Evolutionary conservation across 257 asterid species (phyloP).

Genomic region (Nicotiana knightiana): DNA sequence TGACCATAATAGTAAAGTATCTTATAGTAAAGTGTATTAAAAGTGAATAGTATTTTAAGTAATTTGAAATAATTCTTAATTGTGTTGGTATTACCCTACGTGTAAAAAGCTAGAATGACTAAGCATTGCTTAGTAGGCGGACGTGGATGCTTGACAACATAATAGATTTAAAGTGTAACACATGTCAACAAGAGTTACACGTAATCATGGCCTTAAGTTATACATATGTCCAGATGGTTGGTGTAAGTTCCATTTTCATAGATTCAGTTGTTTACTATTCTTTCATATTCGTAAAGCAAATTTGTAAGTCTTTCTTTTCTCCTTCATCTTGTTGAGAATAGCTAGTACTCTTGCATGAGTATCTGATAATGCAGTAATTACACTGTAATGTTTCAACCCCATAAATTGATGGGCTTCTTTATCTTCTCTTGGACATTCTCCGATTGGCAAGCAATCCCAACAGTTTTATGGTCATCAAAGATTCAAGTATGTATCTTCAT

Average conservation of each 20-base stretch:
- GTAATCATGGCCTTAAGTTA: constrained; percentile 32
- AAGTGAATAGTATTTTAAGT: too few relatives aligned
- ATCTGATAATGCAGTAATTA: neutral
- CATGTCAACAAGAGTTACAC: too few relatives aligned
- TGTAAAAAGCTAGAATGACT: too few relatives aligned
- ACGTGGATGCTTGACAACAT: too few relatives aligned
- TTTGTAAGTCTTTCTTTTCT: constrained; percentile 12
- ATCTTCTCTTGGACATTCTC: constrained; percentile 45
- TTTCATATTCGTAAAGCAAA: constrained; percentile 19
- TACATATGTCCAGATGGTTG: constrained; percentile 52
- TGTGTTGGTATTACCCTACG: too few relatives aligned
- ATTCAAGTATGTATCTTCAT: constrained; percentile 78
- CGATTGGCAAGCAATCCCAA: constrained; percentile 80
- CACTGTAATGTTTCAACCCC: constrained; percentile 27
- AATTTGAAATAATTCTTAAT: too few relatives aligned
- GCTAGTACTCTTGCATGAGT: neutral
- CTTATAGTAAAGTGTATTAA: too few relatives aligned
- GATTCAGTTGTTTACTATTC: constrained; percentile 42
- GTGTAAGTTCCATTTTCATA: constrained; percentile 28
- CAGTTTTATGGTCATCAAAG: constrained; percentile 68
- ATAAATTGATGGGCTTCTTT: constrained; percentile 49
- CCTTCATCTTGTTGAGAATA: neutral
- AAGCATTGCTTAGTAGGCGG: too few relatives aligned
- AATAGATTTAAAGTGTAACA: too few relatives aligned
- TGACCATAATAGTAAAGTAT: too few relatives aligned